Evolutionary conservation across 805 yeast genomes (phyloP).

Genomic region (Yueomyces sp.): DNA sequence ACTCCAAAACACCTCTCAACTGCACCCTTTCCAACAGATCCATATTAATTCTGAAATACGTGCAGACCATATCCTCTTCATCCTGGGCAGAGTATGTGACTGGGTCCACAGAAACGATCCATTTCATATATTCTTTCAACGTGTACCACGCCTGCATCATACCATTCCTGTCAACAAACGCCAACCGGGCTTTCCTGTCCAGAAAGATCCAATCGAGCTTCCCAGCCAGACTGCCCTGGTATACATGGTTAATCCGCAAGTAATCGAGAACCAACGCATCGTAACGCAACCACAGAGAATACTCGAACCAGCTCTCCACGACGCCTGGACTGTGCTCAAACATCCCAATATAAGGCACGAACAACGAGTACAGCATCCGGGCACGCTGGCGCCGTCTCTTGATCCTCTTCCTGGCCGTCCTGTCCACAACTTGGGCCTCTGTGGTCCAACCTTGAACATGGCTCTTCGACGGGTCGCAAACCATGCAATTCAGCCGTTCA

Average conservation of each 20-base stretch:
- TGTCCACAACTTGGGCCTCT: background rate
- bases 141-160: slow-evolving; percentile 20
- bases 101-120: slow-evolving; percentile 5
- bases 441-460: background rate
- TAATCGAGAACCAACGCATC: slow-evolving; percentile 21
- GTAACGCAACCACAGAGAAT: slow-evolving; percentile 16
- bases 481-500: slow-evolving; percentile 10
- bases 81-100: slow-evolving; percentile 3
- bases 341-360: slow-evolving; percentile 10
- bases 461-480: slow-evolving; percentile 1
- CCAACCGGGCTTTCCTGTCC: slow-evolving; percentile 9
- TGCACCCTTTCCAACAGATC: slow-evolving; percentile 4
- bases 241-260: slow-evolving; percentile 14
- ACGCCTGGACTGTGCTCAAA: slow-evolving; percentile 15
- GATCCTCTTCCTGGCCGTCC: background rate
- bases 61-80: slow-evolving; percentile 2
- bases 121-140: slow-evolving; percentile 11
- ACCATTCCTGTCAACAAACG: slow-evolving; percentile 11
- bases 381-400: slow-evolving; percentile 1
- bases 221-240: slow-evolving; percentile 12
- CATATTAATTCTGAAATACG: slow-evolving; percentile 8
- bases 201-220: slow-evolving; percentile 14
- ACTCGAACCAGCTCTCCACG: slow-evolving; percentile 14
- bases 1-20: slow-evolving; percentile 2
- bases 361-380: slow-evolving; percentile 5